Evolutionary conservation across 306 rosid genomes (phyloP), one percentile per base, ranked within the genome.

Genomic region (Sphenostylis stenocarpa): DNA sequence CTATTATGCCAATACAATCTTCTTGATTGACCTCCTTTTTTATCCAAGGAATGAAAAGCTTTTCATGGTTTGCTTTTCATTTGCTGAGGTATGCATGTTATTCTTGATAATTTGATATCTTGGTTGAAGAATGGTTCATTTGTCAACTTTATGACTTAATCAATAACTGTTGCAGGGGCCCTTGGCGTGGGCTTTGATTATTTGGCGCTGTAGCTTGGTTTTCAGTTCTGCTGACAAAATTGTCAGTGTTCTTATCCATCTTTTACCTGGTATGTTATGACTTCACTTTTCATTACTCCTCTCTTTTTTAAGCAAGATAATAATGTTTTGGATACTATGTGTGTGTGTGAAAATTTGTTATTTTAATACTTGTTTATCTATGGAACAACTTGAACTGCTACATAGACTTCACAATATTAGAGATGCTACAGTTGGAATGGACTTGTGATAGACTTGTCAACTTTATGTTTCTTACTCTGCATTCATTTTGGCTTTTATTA

Each of bases 181-280:
- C 26, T 80, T 91, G 81, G 93, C 97, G 13, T 90, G 95, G 95
- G 97, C 95, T 57, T 70, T 91, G 84, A 91, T 91, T 48, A 85
- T 91, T 76, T 89, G 95, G 95, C 93, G 95, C 44, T 91, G 97
- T 84, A 91, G 95, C 81, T 86, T 91, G 89, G 93, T 91, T 78
- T 89, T 90, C 84, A 89, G 93, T 72, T 91, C 97, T 12, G 51
- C 84, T 29, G 97, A 90, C 84, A 91, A 91, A 83, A 72, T 85
- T 58, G 94, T 91, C 57, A 91, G 97, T 53, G 97, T 91, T 69
- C 97, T 91, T 26, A 90, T 91, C 67, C 95, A 91, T 82, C 93
- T 91, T 66, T 81, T 91, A 75, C 97, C 93, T 3, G 92, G 94
- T 67, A 66, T 21, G 51, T 39, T n/a, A 31, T 11, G 29, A 29